Base-by-base conservation (phyloP, 805 yeast genomes). In the Priceomyces carsonii region DNA sequence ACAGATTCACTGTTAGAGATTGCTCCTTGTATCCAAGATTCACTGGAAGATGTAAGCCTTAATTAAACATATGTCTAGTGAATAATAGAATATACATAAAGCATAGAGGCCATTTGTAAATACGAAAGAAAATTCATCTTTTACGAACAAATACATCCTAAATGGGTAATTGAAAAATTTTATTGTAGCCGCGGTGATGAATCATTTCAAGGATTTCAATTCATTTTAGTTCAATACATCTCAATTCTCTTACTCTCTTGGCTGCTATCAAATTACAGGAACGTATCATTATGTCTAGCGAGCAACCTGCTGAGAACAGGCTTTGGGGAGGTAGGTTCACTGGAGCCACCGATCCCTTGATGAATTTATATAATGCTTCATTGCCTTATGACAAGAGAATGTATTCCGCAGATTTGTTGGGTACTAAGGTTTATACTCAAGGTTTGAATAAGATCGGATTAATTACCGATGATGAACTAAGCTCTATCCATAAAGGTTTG, bases 271-370 rank as follows among this genome's bases (percentile, higher is more conserved):
- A n/a, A n/a, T n/a, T n/a, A n/a, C n/a, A n/a, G n/a, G n/a, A n/a
- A n/a, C n/a, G n/a, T n/a, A n/a, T n/a, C n/a, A n/a, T n/a, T n/a
- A 66, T 63, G 69, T 39, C 62, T 26, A 22, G 40, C 15, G 58
- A 59, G 34, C 61, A 74, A 49, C 80, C 81, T 47, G 65, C 81
- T 18, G 89, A 83, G 64, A 73, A 70, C 51, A 90, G 82, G 61
- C 71, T 91, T 47, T 91, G 99, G 99, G 99, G 99, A 53, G 99
- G 98, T 53, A 79, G 99, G 64, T 91, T 91, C 68, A 91, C 97
- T 42, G 98, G 95, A 3, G 91, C 91, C 44, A 81, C 95, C 18
- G 99, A 93, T 53, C 99, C 99, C 3, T 70, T 93, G 55, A 93
- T 93, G 99, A 95, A 93, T 58, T 72, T 91, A 35, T 93, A 95